phyloP scores from a whole-genome alignment of 2,329 filamentous ascomycete genomes.

The Metarhizium album region DNA sequence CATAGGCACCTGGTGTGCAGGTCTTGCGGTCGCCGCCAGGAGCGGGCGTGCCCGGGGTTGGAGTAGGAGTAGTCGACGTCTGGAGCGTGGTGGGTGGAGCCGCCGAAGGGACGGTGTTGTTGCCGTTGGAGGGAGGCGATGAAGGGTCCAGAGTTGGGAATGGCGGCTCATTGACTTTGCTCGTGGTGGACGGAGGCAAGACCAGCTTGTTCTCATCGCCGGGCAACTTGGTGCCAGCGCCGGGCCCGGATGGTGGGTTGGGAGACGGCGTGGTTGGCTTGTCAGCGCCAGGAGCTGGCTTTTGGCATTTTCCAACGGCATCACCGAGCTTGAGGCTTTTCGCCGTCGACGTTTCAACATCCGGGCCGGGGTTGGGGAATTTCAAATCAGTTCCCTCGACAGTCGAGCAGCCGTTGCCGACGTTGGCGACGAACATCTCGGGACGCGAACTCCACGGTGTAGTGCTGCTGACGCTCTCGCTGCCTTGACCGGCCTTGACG shows the following conservation, averaged over 20 bases:
- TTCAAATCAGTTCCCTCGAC: conserved; percentile 42
- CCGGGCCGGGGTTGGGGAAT: conserved; percentile 53
- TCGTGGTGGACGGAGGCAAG: neutral
- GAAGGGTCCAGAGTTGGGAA: too few relatives aligned
- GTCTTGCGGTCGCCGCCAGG: too few relatives aligned
- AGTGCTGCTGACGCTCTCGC: conserved; percentile 14
- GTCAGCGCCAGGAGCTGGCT: neutral
- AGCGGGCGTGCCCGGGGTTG: too few relatives aligned
- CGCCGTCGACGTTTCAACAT: conserved; percentile 24
- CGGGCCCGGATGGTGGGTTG: neutral
- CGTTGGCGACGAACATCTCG: conserved; percentile 56
- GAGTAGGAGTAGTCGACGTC: neutral
- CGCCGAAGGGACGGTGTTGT: too few relatives aligned
- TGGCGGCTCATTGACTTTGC: too few relatives aligned
- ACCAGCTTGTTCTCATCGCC: neutral
- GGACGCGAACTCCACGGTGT: conserved; percentile 35
- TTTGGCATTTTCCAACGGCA: neutral
- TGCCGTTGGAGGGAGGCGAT: too few relatives aligned
- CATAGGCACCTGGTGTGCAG: neutral
- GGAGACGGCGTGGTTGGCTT: neutral
- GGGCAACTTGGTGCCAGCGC: neutral
- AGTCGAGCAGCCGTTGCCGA: conserved; percentile 45
- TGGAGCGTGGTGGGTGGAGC: neutral
- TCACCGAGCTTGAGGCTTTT: neutral
- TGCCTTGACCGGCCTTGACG: conserved; percentile 27